These are phyloP conservation scores for Hyaloscypha finlandica DNA, from an alignment of 495 filamentous ascomycete species.

Conservation along the genomic window DNA sequence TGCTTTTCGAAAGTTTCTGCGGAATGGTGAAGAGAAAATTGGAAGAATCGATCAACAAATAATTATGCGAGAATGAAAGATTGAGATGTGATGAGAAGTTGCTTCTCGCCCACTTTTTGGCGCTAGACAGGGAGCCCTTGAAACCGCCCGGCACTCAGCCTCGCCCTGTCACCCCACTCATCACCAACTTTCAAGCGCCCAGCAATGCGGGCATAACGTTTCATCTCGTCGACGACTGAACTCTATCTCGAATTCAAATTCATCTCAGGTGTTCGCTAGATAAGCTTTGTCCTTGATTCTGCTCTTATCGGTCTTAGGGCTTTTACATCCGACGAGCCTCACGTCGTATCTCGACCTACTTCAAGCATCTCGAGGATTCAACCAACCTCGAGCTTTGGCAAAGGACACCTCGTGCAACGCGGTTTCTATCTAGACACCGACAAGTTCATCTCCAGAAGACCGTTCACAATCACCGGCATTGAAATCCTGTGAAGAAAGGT, in stretches of 20 bases:
- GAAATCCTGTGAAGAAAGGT: background rate
- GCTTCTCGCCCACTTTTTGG: background rate
- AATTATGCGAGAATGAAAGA: background rate
- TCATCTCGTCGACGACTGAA: background rate
- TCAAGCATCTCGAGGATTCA: background rate
- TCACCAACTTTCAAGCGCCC: background rate
- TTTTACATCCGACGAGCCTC: background rate
- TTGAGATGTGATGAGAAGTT: background rate
- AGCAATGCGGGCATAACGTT: background rate
- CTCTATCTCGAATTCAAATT: background rate
- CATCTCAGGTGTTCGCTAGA: background rate
- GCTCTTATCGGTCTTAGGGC: background rate
- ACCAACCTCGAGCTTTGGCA: background rate
- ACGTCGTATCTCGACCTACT: background rate
- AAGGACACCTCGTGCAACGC: background rate
- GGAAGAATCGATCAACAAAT: constrained; percentile 5
- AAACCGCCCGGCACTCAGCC: constrained; percentile 6
- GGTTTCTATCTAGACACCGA: background rate
- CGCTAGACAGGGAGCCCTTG: background rate
- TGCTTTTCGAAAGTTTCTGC: constrained; percentile 86
- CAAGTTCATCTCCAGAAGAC: background rate
- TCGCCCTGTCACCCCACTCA: constrained; percentile 8
- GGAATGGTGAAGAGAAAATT: constrained; percentile 64
- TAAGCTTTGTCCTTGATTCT: background rate
- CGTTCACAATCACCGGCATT: background rate